phyloP scores from a whole-genome alignment of 2,329 filamentous ascomycete genomes.

The Beauveria rudraprayagi region DNA sequence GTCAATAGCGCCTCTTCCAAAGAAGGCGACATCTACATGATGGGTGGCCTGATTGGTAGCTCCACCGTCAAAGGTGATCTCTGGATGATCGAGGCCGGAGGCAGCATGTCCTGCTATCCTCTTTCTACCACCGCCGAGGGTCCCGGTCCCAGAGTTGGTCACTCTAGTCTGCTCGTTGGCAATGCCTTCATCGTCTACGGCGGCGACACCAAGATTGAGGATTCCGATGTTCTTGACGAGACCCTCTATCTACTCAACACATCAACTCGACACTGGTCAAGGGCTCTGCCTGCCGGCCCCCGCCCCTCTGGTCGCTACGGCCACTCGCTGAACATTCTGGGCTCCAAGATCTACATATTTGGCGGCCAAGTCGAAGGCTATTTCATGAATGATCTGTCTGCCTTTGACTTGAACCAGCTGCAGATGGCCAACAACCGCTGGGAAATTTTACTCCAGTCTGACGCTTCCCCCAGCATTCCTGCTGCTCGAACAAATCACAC shows the following conservation, averaged over 20 bases:
- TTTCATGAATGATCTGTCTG: constrained; percentile 95
- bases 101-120: constrained; percentile 82
- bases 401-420: constrained; percentile 91
- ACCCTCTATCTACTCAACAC: constrained; percentile 95
- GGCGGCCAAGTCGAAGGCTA: constrained; percentile 94
- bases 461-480: constrained; percentile 52
- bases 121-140: constrained; percentile 88
- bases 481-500: constrained; percentile 92
- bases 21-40: constrained; percentile 94
- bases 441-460: constrained; percentile 76
- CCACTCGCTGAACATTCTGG: constrained; percentile 91
- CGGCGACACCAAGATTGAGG: constrained; percentile 95
- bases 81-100: constrained; percentile 93
- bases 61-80: constrained; percentile 93
- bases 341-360: constrained; percentile 95
- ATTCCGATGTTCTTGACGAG: constrained; percentile 84
- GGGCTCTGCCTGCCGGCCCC: constrained; percentile 78
- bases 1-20: constrained; percentile 90
- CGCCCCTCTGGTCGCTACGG: constrained; percentile 88
- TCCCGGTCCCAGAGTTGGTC: constrained; percentile 88
- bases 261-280: constrained; percentile 95
- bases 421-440: constrained; percentile 87
- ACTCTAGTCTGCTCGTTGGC: constrained; percentile 87
- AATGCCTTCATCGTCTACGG: constrained; percentile 99
- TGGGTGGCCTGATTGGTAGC: constrained; percentile 93